Evolutionary conservation across 768 basidiomycete species (phyloP).

Genomic region (Sarcodon aspratus): DNA sequence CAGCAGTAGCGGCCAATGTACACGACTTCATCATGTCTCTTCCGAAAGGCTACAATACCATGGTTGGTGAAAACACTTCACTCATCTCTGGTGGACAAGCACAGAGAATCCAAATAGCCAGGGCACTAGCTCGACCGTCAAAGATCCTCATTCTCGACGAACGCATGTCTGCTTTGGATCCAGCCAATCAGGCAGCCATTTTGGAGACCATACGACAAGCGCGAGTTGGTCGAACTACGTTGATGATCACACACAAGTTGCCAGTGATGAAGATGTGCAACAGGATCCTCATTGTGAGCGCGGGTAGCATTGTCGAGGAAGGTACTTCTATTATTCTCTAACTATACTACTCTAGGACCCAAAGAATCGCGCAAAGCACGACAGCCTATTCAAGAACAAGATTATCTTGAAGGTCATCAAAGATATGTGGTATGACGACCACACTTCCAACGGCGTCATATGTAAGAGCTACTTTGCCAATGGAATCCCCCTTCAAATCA

Average conservation of each 20-base stretch:
- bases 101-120: too few relatives aligned
- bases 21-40: slow-evolving; percentile 79
- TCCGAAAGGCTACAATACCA: slow-evolving; percentile 79
- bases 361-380: too few relatives aligned
- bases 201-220: slow-evolving; percentile 75
- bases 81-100: slow-evolving; percentile 90
- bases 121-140: too few relatives aligned
- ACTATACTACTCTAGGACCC: too few relatives aligned
- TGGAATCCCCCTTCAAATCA: too few relatives aligned
- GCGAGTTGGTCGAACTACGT: slow-evolving; percentile 76
- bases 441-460: too few relatives aligned
- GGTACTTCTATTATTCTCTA: too few relatives aligned
- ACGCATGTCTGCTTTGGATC: slow-evolving; percentile 88
- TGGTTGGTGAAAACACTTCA: slow-evolving; percentile 84
- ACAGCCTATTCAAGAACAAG: too few relatives aligned
- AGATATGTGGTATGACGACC: too few relatives aligned
- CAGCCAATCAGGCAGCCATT: slow-evolving; percentile 73
- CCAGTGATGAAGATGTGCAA: slow-evolving; percentile 90
- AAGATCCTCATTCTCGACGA: slow-evolving; percentile 91
- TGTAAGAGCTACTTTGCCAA: too few relatives aligned
- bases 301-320: slow-evolving; percentile 71
- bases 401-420: too few relatives aligned
- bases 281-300: slow-evolving; percentile 68
- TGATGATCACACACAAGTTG: slow-evolving; percentile 92
- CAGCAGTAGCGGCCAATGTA: slow-evolving; percentile 69